Evolutionary conservation across 352 stramenopile species (phyloP).

Genomic region (Peronospora farinosa): DNA sequence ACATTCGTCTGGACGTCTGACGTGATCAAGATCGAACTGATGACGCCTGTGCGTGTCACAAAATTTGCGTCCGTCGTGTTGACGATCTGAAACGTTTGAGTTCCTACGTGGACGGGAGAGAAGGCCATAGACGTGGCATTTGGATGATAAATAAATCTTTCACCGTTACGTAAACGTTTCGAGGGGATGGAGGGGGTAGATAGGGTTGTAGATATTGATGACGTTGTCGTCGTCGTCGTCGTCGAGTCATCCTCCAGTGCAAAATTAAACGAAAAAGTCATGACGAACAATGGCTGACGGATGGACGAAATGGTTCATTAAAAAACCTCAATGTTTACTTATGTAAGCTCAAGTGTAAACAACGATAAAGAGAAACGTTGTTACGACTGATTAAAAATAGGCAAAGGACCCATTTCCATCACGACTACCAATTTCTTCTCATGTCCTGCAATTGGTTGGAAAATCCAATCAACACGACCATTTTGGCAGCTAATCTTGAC

Average conservation of each 20-base stretch:
- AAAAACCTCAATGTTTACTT: no score
- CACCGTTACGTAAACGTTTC: constrained; percentile 36
- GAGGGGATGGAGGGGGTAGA: background rate
- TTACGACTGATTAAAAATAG: no score
- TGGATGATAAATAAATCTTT: constrained; percentile 43
- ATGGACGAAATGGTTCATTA: no score
- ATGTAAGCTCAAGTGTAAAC: no score
- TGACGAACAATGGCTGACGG: background rate
- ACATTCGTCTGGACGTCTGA: constrained; percentile 73
- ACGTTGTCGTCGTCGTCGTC: background rate
- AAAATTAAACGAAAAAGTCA: constrained; percentile 71
- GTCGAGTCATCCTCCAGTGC: constrained; percentile 22
- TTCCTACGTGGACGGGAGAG: constrained; percentile 29
- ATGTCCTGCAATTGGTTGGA: no score
- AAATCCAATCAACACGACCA: no score
- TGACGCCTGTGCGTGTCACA: constrained; percentile 45
- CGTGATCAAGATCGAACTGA: constrained; percentile 59
- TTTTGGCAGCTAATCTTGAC: no score
- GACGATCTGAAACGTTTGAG: constrained; percentile 51
- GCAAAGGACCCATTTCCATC: no score
- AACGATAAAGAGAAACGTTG: no score
- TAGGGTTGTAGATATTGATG: background rate
- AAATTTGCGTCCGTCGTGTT: constrained; percentile 52
- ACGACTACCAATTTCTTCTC: no score
- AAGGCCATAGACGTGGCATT: constrained; percentile 15